phyloP scores from a whole-genome alignment of 2,329 filamentous ascomycete genomes.

The Mariannaea elegans region DNA sequence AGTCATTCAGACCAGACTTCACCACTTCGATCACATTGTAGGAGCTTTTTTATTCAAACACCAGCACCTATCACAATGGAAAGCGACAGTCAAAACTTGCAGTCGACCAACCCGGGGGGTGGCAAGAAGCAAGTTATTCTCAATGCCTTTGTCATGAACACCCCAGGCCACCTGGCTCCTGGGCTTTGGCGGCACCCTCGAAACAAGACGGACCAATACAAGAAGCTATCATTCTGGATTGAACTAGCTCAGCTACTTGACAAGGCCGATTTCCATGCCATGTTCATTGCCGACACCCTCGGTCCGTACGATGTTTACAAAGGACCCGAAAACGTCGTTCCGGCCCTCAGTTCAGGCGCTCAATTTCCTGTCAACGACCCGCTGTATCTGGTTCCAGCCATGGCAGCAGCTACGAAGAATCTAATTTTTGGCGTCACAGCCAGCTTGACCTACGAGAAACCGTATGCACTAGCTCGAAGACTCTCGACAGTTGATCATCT shows the following conservation, averaged over 20 bases:
- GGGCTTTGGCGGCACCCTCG: constrained; percentile 32
- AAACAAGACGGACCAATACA: constrained; percentile 32
- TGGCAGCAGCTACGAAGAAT: constrained; percentile 56
- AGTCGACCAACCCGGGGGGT: neutral
- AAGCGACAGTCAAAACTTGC: neutral
- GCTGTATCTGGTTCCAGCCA: constrained; percentile 49
- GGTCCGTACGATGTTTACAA: constrained; percentile 49
- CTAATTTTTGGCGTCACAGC: constrained; percentile 50
- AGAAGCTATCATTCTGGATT: constrained; percentile 52
- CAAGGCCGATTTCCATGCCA: constrained; percentile 56
- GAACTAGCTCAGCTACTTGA: constrained; percentile 56
- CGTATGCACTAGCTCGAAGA: constrained; percentile 45
- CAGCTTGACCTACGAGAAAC: constrained; percentile 47
- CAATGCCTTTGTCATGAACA: constrained; percentile 33
- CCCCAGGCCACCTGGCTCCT: constrained; percentile 24
- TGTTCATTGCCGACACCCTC: constrained; percentile 61
- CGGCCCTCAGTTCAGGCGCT: constrained; percentile 46
- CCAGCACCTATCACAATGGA: neutral
- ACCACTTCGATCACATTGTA: no score
- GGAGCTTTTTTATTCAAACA: no score
- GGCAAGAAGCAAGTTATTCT: constrained; percentile 25
- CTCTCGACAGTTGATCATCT: constrained; percentile 48
- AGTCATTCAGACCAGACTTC: no score
- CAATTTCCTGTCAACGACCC: constrained; percentile 55
- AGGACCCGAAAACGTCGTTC: constrained; percentile 20